Percentiles rank a stretch among this genome's conserved stretches.
Conservation (phyloP, 306 rosid species). For the Fragaria ananassa region DNA sequence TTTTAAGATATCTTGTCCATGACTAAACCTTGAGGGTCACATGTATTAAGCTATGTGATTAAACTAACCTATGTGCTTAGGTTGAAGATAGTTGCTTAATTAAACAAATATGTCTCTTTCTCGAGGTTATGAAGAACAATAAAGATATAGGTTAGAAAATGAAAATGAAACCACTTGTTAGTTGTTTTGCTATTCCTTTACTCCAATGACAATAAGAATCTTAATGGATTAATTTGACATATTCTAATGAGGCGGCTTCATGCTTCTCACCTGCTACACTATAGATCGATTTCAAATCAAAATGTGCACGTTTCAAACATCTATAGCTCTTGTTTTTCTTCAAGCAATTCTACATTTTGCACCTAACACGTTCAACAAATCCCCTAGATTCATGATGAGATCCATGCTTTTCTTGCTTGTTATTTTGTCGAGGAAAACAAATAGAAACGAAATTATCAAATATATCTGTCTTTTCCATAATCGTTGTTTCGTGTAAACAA, state of each 20-base stretch:
- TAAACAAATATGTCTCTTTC: background rate
- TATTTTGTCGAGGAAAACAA: background rate
- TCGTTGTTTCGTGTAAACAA: background rate
- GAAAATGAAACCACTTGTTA: background rate
- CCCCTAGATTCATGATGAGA: background rate
- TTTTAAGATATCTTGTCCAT: background rate
- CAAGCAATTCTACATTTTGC: background rate
- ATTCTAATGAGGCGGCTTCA: conserved; percentile 1
- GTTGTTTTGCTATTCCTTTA: background rate
- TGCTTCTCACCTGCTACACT: background rate
- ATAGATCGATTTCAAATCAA: background rate
- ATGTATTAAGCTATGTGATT: background rate
- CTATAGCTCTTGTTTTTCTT: background rate
- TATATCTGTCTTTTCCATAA: background rate
- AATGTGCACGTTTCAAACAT: background rate
- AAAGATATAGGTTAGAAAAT: background rate
- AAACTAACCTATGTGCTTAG: background rate
- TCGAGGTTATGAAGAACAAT: background rate
- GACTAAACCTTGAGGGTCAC: background rate
- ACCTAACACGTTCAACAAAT: background rate
- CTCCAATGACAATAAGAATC: background rate
- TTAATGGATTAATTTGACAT: background rate
- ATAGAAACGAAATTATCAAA: background rate
- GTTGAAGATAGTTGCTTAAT: background rate
- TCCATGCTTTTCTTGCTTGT: background rate